A percentile compares a stretch with the other conserved stretches of the same genome.
Conservation (phyloP, 129 eudicot species). For the Arctium lappa region DNA sequence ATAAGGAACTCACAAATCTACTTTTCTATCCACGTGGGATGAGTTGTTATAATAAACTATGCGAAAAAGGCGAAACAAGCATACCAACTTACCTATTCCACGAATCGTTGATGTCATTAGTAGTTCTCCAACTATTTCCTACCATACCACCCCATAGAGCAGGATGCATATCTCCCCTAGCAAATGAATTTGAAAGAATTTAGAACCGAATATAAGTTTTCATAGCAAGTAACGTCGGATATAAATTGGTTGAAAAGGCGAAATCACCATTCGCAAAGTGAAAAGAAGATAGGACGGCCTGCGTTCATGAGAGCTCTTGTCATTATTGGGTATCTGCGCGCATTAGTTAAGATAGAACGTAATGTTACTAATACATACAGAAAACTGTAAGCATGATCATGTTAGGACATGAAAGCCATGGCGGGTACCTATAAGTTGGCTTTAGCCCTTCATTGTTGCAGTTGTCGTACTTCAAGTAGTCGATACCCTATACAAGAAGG, state of each 20-base stretch:
- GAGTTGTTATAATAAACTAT: not conserved
- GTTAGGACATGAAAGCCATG: not conserved
- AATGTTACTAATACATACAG: not conserved
- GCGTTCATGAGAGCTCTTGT: conserved; percentile 79
- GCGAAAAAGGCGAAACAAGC: not conserved
- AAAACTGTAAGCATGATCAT: not conserved
- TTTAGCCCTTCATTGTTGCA: conserved; percentile 64
- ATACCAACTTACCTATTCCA: conserved; percentile 58
- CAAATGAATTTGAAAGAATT: not conserved
- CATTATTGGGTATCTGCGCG: conserved; percentile 77
- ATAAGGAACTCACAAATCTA: not conserved
- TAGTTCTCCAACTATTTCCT: conserved; percentile 97
- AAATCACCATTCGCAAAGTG: conserved; percentile 82
- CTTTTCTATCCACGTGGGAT: not conserved
- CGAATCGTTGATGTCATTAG: conserved; percentile 61
- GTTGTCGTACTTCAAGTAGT: conserved; percentile 91
- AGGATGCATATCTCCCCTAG: conserved; percentile 97
- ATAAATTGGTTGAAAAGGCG: not conserved
- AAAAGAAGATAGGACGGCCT: conserved; percentile 79
- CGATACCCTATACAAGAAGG: conserved; percentile 60
- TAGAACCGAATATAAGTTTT: not conserved
- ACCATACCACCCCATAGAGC: conserved; percentile 72
- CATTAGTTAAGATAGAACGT: not conserved
- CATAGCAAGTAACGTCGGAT: not conserved
- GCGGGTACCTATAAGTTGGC: conserved; percentile 65